Base-by-base conservation (phyloP, 2,329 filamentous ascomycete species). In the Cercospora zeina region DNA sequence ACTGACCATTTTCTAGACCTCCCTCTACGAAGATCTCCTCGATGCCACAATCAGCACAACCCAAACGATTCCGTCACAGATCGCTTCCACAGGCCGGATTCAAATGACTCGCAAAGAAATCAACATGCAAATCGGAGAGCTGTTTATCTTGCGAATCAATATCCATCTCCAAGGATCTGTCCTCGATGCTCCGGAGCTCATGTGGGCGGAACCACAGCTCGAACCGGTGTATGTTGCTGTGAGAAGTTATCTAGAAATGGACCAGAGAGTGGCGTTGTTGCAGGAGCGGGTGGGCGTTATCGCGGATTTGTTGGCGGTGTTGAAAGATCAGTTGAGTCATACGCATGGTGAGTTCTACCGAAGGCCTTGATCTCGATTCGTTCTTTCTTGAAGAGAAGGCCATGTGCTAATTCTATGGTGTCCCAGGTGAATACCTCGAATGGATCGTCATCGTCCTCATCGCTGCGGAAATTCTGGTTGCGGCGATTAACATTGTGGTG, bases 51-150 rank as follows among this genome's bases (percentile, higher is more conserved):
- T 99, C 70, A 89, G 96, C 68, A 88, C 89, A 1, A 97, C 93
- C 71, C 96, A 96, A 74, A 91, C 96, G 62, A 90, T 99, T 4
- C 95, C 95, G 0, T 88, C 90, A 8, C 90, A 96, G 76, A 96
- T 99, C 69, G 93, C 95, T 2, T 81, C 90, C 67, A 97, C 93
- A 0, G 95, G 95, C 66, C 95, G 93, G 73, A 95, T 99, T 72
- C 88, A 90, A 59, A 85, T 99, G 62, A 91, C 88, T 62, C 87
- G 93, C 47, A 87, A 87, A 62, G 87, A 97, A 75, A 97, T 99
- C 81, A 97, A 97, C 81, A 97, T 97, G 93, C 93, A 97, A 78
- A 97, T 99, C 64, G 95, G 95, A 75, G 93, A 99, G 79, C 85
- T 99, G 58, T 99, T 99, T 77, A 97, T 99, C 73, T 81, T 99